Base-by-base conservation (phyloP, 345 rosid species). In the Aegle marmelos region DNA sequence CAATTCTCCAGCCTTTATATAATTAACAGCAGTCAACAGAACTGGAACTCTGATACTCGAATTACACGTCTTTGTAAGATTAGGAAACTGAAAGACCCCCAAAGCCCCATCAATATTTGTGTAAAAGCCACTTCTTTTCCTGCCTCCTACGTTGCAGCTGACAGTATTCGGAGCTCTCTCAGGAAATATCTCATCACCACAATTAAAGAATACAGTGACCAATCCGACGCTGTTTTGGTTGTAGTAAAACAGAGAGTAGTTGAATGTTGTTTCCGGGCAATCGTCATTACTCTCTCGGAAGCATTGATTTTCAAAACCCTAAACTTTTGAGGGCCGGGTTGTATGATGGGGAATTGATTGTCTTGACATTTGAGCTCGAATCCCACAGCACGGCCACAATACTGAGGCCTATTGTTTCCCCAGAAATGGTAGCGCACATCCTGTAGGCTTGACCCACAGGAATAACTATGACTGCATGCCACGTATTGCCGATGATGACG, bases 371-470 rank as follows among this genome's bases (percentile, higher is more conserved):
- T 36, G 30, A 93, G 85, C 60, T 82, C 1, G 75, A 88, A 93
- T 1, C 39, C 71, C 25, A 27, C 27, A n/a, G 9, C 1, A 4
- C 13, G 79, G 6, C 94, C 93, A 14, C 94, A 93, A 22, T 36
- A 58, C 0, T 6, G 5, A 4, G 81, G 79, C 48, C 87, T 81
- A 0, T 6, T 2, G 30, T 36, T 39, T 0, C 92, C 85, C 92
- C 88, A 89, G 56, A 91, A 91, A 27, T 94, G 98, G 70, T 90
- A 91, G 0, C 76, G 22, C 16, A 54, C 68, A 71, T 70, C 11
- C 24, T 14, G 28, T 1, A 79, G 1, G 30, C 7, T 5, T 22
- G 14, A 9, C 5, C 91, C 98, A 41, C 98, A 91, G 4, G 0
- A 7, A 45, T 65, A 85, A 3, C 72, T 57, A 0, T 3, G 17